These are phyloP conservation scores for Collariella sp. DNA, from an alignment of 495 filamentous ascomycete species.

Conservation along the genomic window DNA sequence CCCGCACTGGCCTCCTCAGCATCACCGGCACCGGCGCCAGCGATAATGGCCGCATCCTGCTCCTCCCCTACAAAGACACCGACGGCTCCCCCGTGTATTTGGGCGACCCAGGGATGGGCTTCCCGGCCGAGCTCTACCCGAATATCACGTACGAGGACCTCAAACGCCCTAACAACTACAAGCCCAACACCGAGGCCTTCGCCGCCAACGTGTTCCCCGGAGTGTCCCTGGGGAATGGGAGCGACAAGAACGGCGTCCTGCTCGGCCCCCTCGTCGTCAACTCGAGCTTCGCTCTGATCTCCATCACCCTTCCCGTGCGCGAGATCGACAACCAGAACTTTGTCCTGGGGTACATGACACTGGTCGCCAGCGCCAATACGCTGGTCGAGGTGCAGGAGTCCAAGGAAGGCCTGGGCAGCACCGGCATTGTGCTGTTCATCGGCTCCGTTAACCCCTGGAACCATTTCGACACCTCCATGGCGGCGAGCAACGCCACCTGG, in stretches of 20 bases:
- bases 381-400: conserved; percentile 51
- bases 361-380: conserved; percentile 54
- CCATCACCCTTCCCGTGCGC: conserved; percentile 66
- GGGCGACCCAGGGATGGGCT: conserved; percentile 52
- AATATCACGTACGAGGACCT: conserved; percentile 55
- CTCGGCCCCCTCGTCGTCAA: conserved; percentile 64
- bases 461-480: conserved; percentile 41
- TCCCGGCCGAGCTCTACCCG: conserved; percentile 60
- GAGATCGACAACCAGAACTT: conserved; percentile 48
- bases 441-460: conserved; percentile 58
- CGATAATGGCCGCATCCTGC: conserved; percentile 29
- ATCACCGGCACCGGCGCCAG: conserved; percentile 41
- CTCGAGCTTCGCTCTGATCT: conserved; percentile 62
- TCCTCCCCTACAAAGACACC: conserved; percentile 49
- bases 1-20: conserved; percentile 47
- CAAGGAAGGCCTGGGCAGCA: conserved; percentile 57
- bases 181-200: conserved; percentile 32
- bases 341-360: conserved; percentile 67
- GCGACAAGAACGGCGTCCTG: conserved; percentile 45
- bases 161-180: conserved; percentile 27
- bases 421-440: conserved; percentile 58
- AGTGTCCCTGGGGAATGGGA: conserved; percentile 43
- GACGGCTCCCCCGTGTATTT: conserved; percentile 52
- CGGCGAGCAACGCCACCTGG: conserved; percentile 30
- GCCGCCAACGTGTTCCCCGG: conserved; percentile 39